A percentile compares a stretch with the other conserved stretches of the same genome.
Conservation (phyloP, 495 filamentous ascomycete genomes). For the Astrocystis sublimbata region DNA sequence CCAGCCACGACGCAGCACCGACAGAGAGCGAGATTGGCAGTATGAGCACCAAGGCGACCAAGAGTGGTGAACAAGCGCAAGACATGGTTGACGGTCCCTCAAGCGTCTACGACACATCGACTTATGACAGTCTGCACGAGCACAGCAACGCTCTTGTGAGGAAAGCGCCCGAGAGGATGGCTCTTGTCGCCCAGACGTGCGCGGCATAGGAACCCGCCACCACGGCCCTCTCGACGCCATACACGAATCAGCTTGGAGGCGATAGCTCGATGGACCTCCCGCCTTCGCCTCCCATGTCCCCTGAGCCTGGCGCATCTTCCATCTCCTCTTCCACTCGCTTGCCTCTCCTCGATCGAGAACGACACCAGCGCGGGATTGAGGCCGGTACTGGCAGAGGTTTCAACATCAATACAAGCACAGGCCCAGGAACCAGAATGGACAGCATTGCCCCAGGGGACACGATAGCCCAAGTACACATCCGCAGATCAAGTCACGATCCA, state of each 20-base stretch:
- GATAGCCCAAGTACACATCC: conserved; percentile 14
- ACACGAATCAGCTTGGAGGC: conserved; percentile 4
- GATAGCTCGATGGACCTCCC: conserved; percentile 13
- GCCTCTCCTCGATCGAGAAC: not conserved
- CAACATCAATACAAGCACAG: too few relatives aligned
- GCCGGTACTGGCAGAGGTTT: too few relatives aligned
- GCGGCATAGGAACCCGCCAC: conserved; percentile 22
- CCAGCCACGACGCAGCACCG: not conserved
- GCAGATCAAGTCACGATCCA: conserved; percentile 8
- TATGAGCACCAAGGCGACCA: not conserved
- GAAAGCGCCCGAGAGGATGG: conserved; percentile 32
- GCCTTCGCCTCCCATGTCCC: not conserved
- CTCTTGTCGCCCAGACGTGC: conserved; percentile 30
- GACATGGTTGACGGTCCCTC: conserved; percentile 39
- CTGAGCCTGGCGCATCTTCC: too few relatives aligned
- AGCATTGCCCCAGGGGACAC: conserved; percentile 9
- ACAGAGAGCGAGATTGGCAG: not conserved
- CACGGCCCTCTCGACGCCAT: too few relatives aligned
- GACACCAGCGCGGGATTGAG: not conserved
- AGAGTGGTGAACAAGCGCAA: conserved; percentile 22
- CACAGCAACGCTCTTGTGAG: conserved; percentile 17
- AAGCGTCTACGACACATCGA: conserved; percentile 35
- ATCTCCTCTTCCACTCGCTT: conserved; percentile 2
- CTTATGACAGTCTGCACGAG: conserved; percentile 30
- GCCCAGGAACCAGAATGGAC: not conserved